These are phyloP conservation scores for Kentomonas sorsogonicus DNA, from an alignment of 208 protist genomes.

Conservation along the genomic window DNA sequence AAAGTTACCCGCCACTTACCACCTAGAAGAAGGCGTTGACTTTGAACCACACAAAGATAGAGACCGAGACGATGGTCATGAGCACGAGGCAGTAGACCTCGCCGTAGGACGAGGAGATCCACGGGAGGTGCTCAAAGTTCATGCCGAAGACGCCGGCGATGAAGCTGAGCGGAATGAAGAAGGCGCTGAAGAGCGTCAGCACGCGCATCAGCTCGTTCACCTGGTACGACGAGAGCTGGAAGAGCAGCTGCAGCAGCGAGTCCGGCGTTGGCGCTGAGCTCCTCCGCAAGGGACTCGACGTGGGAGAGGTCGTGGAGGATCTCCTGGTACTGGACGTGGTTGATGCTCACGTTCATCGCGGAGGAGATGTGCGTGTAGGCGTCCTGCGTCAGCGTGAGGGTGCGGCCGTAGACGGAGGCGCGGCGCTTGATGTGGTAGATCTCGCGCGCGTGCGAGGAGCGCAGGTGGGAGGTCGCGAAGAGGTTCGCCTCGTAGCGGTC, in stretches of 20 bases:
- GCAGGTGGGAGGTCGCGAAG: slow-evolving; percentile 43
- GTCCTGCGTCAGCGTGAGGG: slow-evolving; percentile 61
- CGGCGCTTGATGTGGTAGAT: slow-evolving; percentile 85
- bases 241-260: slow-evolving; percentile 69
- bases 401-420: slow-evolving; percentile 62
- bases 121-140: slow-evolving; percentile 77
- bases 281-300: slow-evolving; percentile 60
- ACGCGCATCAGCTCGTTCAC: slow-evolving; percentile 85
- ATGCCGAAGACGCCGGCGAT: slow-evolving; percentile 80
- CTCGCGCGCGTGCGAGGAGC: slow-evolving; percentile 46
- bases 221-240: slow-evolving; percentile 79
- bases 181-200: slow-evolving; percentile 78
- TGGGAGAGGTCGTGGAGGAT: slow-evolving; percentile 67
- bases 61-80: slow-evolving; percentile 40
- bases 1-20: slow-evolving; percentile 4
- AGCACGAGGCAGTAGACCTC: slow-evolving; percentile 47
- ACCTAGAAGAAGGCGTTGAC: slow-evolving; percentile 49
- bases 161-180: slow-evolving; percentile 85
- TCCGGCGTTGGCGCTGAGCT: slow-evolving; percentile 68
- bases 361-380: slow-evolving; percentile 53
- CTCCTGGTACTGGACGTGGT: slow-evolving; percentile 63
- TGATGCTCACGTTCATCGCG: slow-evolving; percentile 29
- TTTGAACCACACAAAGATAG: slow-evolving; percentile 66
- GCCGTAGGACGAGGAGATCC: slow-evolving; percentile 38
- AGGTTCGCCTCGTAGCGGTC: slow-evolving; percentile 64